These are phyloP conservation scores for Ganoderma meredithae DNA, from an alignment of 1,284 basidiomycete genomes.

Conservation along the genomic window DNA sequence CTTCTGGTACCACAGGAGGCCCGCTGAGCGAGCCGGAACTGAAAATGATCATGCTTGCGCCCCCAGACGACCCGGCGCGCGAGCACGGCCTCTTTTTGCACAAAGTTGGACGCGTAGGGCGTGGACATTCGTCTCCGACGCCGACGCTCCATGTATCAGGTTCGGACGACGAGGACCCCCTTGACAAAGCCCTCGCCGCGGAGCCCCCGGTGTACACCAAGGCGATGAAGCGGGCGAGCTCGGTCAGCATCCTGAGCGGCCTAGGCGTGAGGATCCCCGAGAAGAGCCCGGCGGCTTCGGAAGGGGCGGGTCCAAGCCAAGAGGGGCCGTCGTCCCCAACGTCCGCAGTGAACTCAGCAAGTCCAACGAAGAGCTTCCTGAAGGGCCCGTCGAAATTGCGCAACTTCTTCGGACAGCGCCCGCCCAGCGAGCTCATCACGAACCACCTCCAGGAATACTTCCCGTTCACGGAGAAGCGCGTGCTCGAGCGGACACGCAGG, in stretches of 20 bases:
- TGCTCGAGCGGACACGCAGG: slow-evolving; percentile 83
- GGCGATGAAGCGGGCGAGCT: slow-evolving; percentile 91
- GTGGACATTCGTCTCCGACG: slow-evolving; percentile 38
- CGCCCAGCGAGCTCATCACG: slow-evolving; percentile 96
- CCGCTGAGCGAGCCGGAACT: slow-evolving; percentile 88
- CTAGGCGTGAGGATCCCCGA: slow-evolving; percentile 83
- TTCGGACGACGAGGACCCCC: slow-evolving; percentile 43
- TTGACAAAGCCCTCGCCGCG: slow-evolving; percentile 39
- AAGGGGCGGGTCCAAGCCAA: slow-evolving; percentile 48
- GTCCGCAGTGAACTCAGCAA: slow-evolving; percentile 37
- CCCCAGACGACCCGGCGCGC: slow-evolving; percentile 82
- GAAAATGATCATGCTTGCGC: slow-evolving; percentile 85
- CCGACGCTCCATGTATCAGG: slow-evolving; percentile 45
- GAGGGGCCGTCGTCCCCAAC: slow-evolving; percentile 47
- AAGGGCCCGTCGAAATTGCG: slow-evolving; percentile 79
- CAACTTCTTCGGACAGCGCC: slow-evolving; percentile 98
- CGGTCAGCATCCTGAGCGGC: slow-evolving; percentile 93
- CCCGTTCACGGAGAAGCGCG: slow-evolving; percentile 91
- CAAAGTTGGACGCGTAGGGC: slow-evolving; percentile 46
- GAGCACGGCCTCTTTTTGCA: slow-evolving; percentile 86
- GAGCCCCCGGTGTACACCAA: slow-evolving; percentile 47
- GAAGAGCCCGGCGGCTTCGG: slow-evolving; percentile 8
- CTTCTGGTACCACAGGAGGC: slow-evolving; percentile 51
- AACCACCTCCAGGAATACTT: slow-evolving; percentile 97
- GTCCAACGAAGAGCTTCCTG: slow-evolving; percentile 44